These are phyloP conservation scores for Paraphaeosphaeria minitans DNA, from an alignment of 2,329 filamentous ascomycete genomes.

Conservation along the genomic window DNA sequence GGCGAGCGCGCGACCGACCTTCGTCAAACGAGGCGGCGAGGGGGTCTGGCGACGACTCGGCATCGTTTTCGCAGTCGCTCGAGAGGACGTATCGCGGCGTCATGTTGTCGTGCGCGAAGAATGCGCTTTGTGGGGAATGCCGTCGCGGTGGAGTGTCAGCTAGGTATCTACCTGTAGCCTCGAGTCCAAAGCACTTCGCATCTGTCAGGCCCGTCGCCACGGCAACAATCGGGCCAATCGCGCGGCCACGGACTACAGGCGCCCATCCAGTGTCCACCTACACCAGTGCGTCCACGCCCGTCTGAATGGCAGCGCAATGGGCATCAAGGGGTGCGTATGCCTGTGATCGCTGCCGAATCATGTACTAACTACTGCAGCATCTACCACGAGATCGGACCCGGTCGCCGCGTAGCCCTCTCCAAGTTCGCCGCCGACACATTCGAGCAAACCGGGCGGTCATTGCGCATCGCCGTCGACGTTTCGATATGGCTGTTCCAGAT, in stretches of 20 bases:
- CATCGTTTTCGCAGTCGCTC: constrained; percentile 27
- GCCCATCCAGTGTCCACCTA: constrained; percentile 15
- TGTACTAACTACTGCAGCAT: constrained; percentile 63
- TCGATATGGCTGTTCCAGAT: constrained; percentile 98
- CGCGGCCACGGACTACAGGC: constrained; percentile 10
- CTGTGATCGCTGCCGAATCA: too few relatives aligned
- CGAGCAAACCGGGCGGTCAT: constrained; percentile 69
- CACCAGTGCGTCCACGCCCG: constrained; percentile 1
- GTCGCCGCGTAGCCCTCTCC: constrained; percentile 77
- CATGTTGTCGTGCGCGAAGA: background rate
- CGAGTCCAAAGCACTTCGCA: too few relatives aligned
- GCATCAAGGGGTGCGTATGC: constrained; percentile 47
- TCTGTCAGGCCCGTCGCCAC: constrained; percentile 24
- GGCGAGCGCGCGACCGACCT: constrained; percentile 24
- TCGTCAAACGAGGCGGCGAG: constrained; percentile 38
- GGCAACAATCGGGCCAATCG: constrained; percentile 40
- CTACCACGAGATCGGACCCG: constrained; percentile 85
- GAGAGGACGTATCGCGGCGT: constrained; percentile 5
- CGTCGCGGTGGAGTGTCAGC: background rate
- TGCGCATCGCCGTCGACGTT: constrained; percentile 90
- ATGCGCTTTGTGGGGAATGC: constrained; percentile 19
- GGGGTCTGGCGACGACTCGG: constrained; percentile 46
- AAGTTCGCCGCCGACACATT: constrained; percentile 82
- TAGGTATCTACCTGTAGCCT: background rate
- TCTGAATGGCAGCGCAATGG: constrained; percentile 31